Evolutionary conservation across 2,329 filamentous ascomycete genomes (phyloP), one percentile per base, ranked within the genome.

Genomic region (Capronia epimyces): DNA sequence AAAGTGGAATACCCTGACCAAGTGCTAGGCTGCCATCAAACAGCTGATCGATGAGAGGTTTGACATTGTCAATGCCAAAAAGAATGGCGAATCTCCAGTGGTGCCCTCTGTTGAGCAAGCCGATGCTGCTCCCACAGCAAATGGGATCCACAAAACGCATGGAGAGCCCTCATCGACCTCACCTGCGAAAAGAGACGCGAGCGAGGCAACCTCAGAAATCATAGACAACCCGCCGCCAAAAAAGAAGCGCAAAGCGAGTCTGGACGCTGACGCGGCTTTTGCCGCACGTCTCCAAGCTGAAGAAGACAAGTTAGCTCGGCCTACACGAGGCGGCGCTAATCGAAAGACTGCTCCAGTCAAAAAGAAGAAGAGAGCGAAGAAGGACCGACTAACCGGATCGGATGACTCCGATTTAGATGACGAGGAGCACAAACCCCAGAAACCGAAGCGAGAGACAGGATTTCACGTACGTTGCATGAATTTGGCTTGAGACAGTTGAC

Each of bases 231-330:
- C 69, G 5, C 73, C 72, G 3, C 66, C 71, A 57, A 89, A 88
- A 71, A 85, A 85, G 68, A 72, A 70, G 60, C 78, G 76, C 61
- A 69, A 74, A 50, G 83, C 83, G 65, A 77, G 81, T 22, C 72
- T 80, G 59, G 88, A 95, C 58, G 84, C 87, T 25, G 93, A 98
- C 69, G 93, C 91, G 27, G 82, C 86, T 39, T 81, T 91, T 55
- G 93, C 93, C 1, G 89, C 89, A 13, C 82, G 86, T 67, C 76
- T 98, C 29, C 93, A 98, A 69, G 91, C 89, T 0, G 87, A 97
- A 68, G 89, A 96, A 71, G 95, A 97, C 68, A 77, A 81, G 59
- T 75, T 81, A 37, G 82, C 81, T 43, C 78, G 88, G 47, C 79
- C 87, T 15, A 96, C 90, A 2, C 80, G 91, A 39, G 87, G 88